Evolutionary conservation across 495 filamentous ascomycete species (phyloP), one percentile per base, ranked within the genome.

Genomic region (Xylaria venustula): DNA sequence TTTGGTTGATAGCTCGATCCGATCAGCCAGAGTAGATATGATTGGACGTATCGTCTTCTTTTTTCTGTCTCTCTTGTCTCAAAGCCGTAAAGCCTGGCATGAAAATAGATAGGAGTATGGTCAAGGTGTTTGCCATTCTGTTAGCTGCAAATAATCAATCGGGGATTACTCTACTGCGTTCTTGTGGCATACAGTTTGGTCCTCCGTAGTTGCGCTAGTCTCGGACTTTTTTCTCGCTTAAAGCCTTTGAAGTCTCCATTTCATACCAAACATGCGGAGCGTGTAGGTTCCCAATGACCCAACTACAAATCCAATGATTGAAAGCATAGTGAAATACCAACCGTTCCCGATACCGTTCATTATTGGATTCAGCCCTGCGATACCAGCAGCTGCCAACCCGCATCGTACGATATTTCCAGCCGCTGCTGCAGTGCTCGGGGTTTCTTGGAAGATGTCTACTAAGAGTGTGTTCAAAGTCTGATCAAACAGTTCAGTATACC

Each of bases 241-340:
- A 11, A 7, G 4, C 28, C 46, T 26, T 23, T 28, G 46, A n/a
- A 48, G 46, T 25, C 46, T 48, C 46, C 46, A 48, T 26, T n/a
- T 28, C 46, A 48, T 48, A 9, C 46, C 22, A 25, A 48, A 48
- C 11, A 9, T 48, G 8, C 6, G 7, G 4, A 48, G 20, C 7
- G 12, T 48, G 22, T 20, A 22, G 22, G 20, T 25, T 26, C 22
- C 22, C 2, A 48, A 2, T 15, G 22, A 28, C 14, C 46, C 20
- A 7, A 26, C 23, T 5, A 28, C 46, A 17, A 48, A 48, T 23
- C 46, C 46, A 28, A 48, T 3, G 1, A 28, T 28, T 28, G 46
- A 48, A 15, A 53, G 50, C 50, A 53, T 36, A 32, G 50, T 53
- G 50, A 53, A 53, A 22, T 40, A 53, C 28, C 50, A 36, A 17